Evolutionary conservation across 2,329 filamentous ascomycete species (phyloP).

Genomic region (Aspergillus fumigatus): DNA sequence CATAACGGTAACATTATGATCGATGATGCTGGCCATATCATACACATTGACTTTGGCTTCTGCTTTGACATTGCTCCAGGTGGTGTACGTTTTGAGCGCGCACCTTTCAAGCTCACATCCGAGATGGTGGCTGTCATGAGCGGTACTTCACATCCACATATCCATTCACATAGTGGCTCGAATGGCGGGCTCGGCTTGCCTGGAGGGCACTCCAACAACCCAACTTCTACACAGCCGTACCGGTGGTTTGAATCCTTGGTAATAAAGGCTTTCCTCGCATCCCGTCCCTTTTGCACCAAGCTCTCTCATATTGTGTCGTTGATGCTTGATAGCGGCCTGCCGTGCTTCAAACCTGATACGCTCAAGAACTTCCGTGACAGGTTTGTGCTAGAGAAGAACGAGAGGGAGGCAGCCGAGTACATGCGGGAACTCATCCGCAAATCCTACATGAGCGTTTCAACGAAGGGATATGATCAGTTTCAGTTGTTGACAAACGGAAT

Average conservation of each 20-base stretch:
- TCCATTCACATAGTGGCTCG: constrained; percentile 22
- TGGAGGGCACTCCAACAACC: constrained; percentile 32
- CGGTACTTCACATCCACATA: constrained; percentile 49
- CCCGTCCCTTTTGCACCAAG: constrained; percentile 80
- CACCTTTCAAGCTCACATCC: constrained; percentile 93
- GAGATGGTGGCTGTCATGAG: constrained; percentile 99
- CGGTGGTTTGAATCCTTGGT: constrained; percentile 95
- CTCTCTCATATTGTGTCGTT: constrained; percentile 82
- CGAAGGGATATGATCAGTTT: constrained; percentile 95
- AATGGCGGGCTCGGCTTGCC: constrained; percentile 22
- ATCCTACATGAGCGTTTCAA: constrained; percentile 86
- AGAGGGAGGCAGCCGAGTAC: constrained; percentile 90
- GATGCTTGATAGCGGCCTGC: constrained; percentile 94
- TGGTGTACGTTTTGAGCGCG: constrained; percentile 94
- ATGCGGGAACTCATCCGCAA: constrained; percentile 86
- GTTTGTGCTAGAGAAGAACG: constrained; percentile 86
- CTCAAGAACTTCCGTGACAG: constrained; percentile 87
- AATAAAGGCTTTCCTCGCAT: constrained; percentile 89
- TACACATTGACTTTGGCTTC: constrained; percentile 99
- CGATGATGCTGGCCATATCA: constrained; percentile 91
- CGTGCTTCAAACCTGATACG: constrained; percentile 96
- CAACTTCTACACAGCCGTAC: constrained; percentile 77
- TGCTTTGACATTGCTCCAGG: constrained; percentile 98
- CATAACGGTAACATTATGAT: constrained; percentile 99
- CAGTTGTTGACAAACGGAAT: constrained; percentile 96